Base-by-base conservation (phyloP, 2,329 filamentous ascomycete species). In the Chrysoporthe austroafricana region DNA sequence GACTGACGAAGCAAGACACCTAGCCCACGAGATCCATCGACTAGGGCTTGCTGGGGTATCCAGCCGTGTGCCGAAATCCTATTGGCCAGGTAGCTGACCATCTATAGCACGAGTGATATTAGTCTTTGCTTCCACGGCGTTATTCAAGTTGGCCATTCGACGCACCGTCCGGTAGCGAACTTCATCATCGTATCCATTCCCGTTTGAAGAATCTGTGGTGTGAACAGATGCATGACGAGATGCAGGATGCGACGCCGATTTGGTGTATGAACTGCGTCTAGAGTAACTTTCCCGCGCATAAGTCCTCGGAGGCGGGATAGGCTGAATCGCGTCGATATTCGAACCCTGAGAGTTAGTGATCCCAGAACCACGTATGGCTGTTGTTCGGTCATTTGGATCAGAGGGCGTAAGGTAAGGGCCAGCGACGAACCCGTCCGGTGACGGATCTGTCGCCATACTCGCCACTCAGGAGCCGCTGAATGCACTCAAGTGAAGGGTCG, bases 1-100 rank as follows among this genome's bases (percentile, higher is more conserved):
- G 78, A 76, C 59, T 76, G 76, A 52, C 78, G 74, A 62, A 82
- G 69, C 14, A 82, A 74, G 43, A 82, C 78, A 50, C 80, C 80
- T 32, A 74, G 69, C 54, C 71, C 73, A 50, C 75, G 73, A 36
- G 75, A 71, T 11, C 70, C 64, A 26, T 64, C 60, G 9, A 67
- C 69, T 32, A 72, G 68, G 3, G 71, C 63, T 4, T 69, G 70
- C 39, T 70, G 64, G 32, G 72, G 71, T n/a, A 77, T 74, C 76
- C 76, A 77, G 21, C 75, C 74, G 59, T 72, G 74, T 43, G 74
- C 72, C 7, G 73, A 71, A 26, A 73, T 72, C 59, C 73, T 71
- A 59, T 74, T 77, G 64, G 74, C 71, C 44, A 78, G 68, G 58
- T 77, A 78, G 32, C 52, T 72, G 39, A 76, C 74, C 74, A 77